Base-by-base conservation (phyloP, 345 rosid genomes). In the Lepidium sativum region DNA sequence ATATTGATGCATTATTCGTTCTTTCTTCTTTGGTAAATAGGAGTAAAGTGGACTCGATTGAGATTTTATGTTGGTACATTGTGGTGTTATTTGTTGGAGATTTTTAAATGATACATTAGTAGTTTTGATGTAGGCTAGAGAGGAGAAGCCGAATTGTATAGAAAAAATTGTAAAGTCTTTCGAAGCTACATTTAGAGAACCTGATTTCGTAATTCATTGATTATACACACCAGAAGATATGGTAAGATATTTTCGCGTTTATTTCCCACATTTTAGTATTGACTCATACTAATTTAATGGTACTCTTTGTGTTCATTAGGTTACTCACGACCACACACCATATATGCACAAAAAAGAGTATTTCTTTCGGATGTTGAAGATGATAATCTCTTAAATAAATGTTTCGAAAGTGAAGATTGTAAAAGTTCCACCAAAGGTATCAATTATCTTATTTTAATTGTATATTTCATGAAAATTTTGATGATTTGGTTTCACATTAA, bases 151-250 rank as follows among this genome's bases (percentile, higher is more conserved):
- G 13, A n/a, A 45, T 2, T 65, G 69, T 21, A 69, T 72, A 35
- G 73, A 68, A 10, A 72, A 70, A 23, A 79, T 79, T 5, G 16
- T 79, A 6, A 74, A 79, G 54, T 12, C 69, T 35, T 76, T 73
- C 21, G 71, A 79, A 54, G 27, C 51, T 8, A 12, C 16, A 11
- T 49, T 72, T n/a, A 49, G 58, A 1, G 65, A 69, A 32, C 53
- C 34, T 0, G 40, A 56, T 16, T 76, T 76, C 38, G 44, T 35
- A 3, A 74, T 76, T 47, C 76, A 58, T 9, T 76, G 76, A 80
- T 79, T 72, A 21, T 76, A 69, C 18, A 69, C 55, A 53, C 53
- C 71, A 15, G 54, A 73, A 56, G 65, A 76, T 21, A 79, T 74
- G 2, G 78, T 79, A 33, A 13, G 27, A 8, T 50, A 7, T 50